Conservation (phyloP, 306 rosid species). For the Inga oerstediana region DNA sequence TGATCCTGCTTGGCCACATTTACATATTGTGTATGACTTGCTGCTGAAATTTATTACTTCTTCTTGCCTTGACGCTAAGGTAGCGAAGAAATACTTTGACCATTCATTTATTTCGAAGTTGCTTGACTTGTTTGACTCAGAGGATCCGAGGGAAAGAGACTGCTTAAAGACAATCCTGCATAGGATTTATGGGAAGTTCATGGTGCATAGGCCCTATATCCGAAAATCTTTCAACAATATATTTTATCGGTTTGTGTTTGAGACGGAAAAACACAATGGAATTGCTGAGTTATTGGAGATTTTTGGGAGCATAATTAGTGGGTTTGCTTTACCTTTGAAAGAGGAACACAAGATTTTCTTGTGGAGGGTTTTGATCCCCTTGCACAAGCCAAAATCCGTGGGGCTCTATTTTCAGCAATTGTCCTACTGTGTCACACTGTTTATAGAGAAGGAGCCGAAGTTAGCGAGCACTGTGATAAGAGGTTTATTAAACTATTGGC, state of each 20-base stretch:
- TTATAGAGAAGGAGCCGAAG: slow-evolving; percentile 52
- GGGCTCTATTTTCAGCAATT: slow-evolving; percentile 48
- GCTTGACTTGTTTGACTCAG: slow-evolving; percentile 49
- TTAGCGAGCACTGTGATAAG: slow-evolving; percentile 45
- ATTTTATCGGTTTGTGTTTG: slow-evolving; percentile 45
- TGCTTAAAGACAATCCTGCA: slow-evolving; percentile 51
- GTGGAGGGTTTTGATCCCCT: slow-evolving; percentile 56
- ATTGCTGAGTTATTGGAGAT: slow-evolving; percentile 51
- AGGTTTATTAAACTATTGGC: slow-evolving; percentile 55
- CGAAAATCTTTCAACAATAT: slow-evolving; percentile 46
- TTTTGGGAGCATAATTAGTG: slow-evolving; percentile 50
- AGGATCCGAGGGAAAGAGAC: slow-evolving; percentile 55
- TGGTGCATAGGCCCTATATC: slow-evolving; percentile 55
- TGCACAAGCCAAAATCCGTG: slow-evolving; percentile 57
- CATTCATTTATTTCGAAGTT: slow-evolving; percentile 44
- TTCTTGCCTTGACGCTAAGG: slow-evolving; percentile 41
- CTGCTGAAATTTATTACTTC: slow-evolving; percentile 46
- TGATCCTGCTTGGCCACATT: slow-evolving; percentile 55
- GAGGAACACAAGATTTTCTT: slow-evolving; percentile 54
- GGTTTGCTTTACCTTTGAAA: slow-evolving; percentile 55
- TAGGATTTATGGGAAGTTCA: slow-evolving; percentile 53
- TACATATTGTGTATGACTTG: slow-evolving; percentile 51
- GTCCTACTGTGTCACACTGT: slow-evolving; percentile 45
- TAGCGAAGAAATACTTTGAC: slow-evolving; percentile 47
- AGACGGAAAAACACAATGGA: slow-evolving; percentile 49